Percentiles rank a stretch among this genome's conserved stretches.
phyloP scores from a whole-genome alignment of 768 basidiomycete species.

The Tylopilus vinaceipallidus region DNA sequence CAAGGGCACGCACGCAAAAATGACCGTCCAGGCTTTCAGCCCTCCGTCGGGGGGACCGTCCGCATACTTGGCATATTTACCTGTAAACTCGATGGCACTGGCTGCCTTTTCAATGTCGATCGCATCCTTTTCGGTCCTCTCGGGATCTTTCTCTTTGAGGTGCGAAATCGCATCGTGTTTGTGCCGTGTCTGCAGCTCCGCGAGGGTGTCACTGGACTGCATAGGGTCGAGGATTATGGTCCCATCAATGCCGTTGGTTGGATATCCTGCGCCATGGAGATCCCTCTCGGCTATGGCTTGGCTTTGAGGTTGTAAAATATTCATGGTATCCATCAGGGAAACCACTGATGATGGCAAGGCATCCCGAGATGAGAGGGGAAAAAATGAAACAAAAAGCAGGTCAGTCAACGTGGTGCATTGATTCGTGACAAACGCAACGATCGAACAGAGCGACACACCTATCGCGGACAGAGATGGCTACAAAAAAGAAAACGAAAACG shows the following conservation, averaged over 20 bases:
- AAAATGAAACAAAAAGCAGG: not conserved
- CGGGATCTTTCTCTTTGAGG: slow-evolving; percentile 2
- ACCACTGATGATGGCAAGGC: no score
- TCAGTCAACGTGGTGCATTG: not conserved
- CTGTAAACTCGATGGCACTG: not conserved
- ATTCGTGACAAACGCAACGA: not conserved
- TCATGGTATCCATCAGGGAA: not conserved
- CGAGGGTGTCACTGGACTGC: not conserved
- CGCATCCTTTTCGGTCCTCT: not conserved
- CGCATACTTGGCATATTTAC: slow-evolving; percentile 19
- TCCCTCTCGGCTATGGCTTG: not conserved
- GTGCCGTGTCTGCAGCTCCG: slow-evolving; percentile 8
- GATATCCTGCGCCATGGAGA: no score
- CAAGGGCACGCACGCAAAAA: slow-evolving; percentile 23
- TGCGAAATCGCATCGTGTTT: not conserved
- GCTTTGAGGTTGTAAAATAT: not conserved
- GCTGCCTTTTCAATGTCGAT: no score
- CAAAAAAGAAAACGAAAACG: no score
- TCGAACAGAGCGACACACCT: not conserved
- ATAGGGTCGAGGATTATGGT: no score
- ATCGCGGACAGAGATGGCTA: no score
- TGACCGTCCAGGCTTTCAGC: slow-evolving; percentile 31
- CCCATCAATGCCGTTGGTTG: no score
- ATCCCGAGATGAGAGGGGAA: not conserved
- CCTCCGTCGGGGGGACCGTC: slow-evolving; percentile 30